Evolutionary conservation across 176 grass and related monocot genomes (phyloP).

Genomic region (Bonia amplexicaulis): DNA sequence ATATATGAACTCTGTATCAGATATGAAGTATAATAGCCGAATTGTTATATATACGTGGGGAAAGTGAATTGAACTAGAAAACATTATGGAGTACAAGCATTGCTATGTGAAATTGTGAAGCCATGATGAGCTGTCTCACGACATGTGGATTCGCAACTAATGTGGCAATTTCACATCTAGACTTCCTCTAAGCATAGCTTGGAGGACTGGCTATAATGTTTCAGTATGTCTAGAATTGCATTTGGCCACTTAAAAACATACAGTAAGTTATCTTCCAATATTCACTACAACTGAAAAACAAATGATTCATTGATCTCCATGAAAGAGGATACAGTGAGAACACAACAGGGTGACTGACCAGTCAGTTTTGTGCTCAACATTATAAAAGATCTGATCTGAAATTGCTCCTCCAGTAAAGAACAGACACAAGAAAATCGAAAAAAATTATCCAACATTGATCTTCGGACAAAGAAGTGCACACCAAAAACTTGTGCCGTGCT

Average conservation of each 20-base stretch:
- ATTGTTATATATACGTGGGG: background rate
- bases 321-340: constrained; percentile 23
- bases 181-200: background rate
- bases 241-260: background rate
- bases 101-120: background rate
- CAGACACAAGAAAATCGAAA: constrained; percentile 13
- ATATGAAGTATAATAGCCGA: background rate
- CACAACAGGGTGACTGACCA: constrained; percentile 32
- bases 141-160: background rate
- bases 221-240: background rate
- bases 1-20: background rate
- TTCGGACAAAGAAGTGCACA: background rate
- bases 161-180: background rate
- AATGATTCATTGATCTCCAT: constrained; percentile 29
- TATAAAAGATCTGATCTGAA: background rate
- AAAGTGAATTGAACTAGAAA: background rate
- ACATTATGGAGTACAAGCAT: background rate
- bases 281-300: no score
- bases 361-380: constrained; percentile 31
- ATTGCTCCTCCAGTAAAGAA: constrained; percentile 30
- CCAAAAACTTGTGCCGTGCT: constrained; percentile 36
- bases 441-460: constrained; percentile 20
- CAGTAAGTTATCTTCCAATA: background rate
- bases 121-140: background rate
- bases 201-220: background rate